Evolutionary conservation across 176 grass and related monocot genomes (phyloP), one percentile per base, ranked within the genome.

Genomic region (Musa acuminata): DNA sequence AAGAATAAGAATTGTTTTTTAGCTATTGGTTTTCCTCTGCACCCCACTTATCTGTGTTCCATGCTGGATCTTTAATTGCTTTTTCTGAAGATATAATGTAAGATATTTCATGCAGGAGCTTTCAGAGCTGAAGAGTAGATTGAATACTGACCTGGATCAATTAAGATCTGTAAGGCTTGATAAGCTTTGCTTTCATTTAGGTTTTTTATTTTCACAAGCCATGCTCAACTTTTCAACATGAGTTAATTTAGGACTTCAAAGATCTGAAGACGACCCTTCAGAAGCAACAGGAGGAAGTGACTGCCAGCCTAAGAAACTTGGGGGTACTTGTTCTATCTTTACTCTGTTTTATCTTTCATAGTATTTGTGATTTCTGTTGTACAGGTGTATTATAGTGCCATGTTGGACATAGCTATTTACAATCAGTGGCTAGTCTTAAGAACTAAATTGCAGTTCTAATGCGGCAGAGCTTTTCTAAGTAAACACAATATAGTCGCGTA

Each of bases 241-340:
- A 69, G 9, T 64, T 75, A 77, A 2, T 80, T 55, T 80, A 94
- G 95, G 90, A 94, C 62, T 99, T 99, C 72, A 84, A 91, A 89
- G 95, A 99, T 78, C 63, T 99, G 76, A 89, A 86, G 78, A 89
- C 84, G 68, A 91, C 90, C 49, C 90, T 99, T 72, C 89, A 94
- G 77, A 94, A 91, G 71, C 95, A 99, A 82, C 95, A 99, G 77
- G 91, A 91, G 73, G 95, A 99, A 86, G 95, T 99, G 48, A 71
- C 88, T 57, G 27, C 82, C 82, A 99, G 90, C 84, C 84, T 99
- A 72, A 85, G 75, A 80, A 85, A 83, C 79, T 85, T 99, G 65
- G 95, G 90, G 83, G 95, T 94, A 89, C 73, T 69, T 72, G 14
- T 48, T 76, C 50, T 81, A 25, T 24, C 13, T 35, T 6, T 17